Evolutionary conservation across 2,329 filamentous ascomycete genomes (phyloP).

Genomic region (Chaetomiaceae sp.): DNA sequence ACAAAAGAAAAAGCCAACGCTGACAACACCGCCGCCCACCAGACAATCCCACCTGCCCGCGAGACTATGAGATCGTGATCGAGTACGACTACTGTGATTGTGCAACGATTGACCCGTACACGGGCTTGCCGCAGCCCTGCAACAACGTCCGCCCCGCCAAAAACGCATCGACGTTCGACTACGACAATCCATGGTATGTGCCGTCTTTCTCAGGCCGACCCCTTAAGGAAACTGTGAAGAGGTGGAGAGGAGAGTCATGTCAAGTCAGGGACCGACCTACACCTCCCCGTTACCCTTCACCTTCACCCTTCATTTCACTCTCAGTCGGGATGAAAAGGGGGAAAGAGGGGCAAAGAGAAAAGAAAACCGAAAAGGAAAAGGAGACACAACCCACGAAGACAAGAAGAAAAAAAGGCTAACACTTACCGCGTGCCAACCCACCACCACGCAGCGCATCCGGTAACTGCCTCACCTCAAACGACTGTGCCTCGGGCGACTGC

Average conservation of each 20-base stretch:
- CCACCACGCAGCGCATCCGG: constrained; percentile 28
- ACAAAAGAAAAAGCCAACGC: no score
- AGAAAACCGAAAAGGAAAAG: no score
- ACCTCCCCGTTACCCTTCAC: no score
- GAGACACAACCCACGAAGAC: no score
- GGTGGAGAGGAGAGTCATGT: no score
- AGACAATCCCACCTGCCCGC: constrained; percentile 38
- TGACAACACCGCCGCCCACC: no score
- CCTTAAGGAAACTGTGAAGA: no score
- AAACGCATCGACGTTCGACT: constrained; percentile 29
- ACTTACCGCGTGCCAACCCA: neutral
- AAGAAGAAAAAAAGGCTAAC: neutral
- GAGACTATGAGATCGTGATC: constrained; percentile 37
- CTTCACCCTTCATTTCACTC: no score
- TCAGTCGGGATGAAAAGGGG: no score
- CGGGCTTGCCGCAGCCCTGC: constrained; percentile 26
- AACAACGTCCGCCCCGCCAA: constrained; percentile 16
- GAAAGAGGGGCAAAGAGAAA: no score
- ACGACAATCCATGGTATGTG: constrained; percentile 38
- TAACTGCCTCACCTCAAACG: constrained; percentile 41
- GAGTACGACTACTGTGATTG: constrained; percentile 42
- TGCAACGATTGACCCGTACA: constrained; percentile 30
- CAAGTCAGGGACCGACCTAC: no score
- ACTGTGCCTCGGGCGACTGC: constrained; percentile 46
- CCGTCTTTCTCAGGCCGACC: neutral